These are phyloP conservation scores for Capsicum chinense DNA, from an alignment of 257 asterid genomes.

Conservation along the genomic window DNA sequence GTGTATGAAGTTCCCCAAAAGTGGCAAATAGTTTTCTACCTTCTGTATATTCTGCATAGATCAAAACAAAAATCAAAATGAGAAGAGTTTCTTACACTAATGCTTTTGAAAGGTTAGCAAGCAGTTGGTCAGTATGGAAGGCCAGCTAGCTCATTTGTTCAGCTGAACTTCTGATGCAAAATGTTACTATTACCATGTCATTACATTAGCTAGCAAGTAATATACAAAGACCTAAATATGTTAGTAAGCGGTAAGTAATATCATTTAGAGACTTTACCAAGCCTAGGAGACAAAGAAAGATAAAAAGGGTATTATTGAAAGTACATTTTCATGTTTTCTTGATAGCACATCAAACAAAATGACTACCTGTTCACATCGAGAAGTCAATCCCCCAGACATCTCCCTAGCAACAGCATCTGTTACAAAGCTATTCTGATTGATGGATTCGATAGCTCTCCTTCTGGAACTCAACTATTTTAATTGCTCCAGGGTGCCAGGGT, in stretches of 20 bases:
- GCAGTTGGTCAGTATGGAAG: not conserved
- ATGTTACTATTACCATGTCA: not conserved
- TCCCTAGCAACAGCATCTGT: slow-evolving; percentile 75
- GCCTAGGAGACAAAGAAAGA: not conserved
- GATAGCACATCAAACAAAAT: not conserved
- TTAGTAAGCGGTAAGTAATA: not conserved
- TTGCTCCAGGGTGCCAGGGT: slow-evolving; percentile 62
- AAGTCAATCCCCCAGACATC: slow-evolving; percentile 77
- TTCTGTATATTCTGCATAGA: slow-evolving; percentile 61
- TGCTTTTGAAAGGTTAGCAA: not conserved
- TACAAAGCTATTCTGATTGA: slow-evolving; percentile 46
- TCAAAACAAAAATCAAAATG: slow-evolving; percentile 13
- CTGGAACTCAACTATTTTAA: slow-evolving; percentile 67
- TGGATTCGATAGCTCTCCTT: slow-evolving; percentile 59
- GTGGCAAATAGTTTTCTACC: slow-evolving; percentile 67
- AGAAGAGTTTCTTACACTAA: not conserved
- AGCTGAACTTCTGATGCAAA: not conserved
- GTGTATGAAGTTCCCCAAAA: slow-evolving; percentile 55
- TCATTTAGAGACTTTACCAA: not conserved
- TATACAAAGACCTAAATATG: not conserved
- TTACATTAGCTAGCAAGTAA: not conserved
- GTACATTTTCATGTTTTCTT: not conserved
- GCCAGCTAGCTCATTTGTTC: not conserved
- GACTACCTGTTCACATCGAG: slow-evolving; percentile 59
- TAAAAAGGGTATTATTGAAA: not conserved